A percentile compares a stretch with the other conserved stretches of the same genome.
Conservation (phyloP, 352 stramenopile species). For the Globisporangium abappressorium region DNA sequence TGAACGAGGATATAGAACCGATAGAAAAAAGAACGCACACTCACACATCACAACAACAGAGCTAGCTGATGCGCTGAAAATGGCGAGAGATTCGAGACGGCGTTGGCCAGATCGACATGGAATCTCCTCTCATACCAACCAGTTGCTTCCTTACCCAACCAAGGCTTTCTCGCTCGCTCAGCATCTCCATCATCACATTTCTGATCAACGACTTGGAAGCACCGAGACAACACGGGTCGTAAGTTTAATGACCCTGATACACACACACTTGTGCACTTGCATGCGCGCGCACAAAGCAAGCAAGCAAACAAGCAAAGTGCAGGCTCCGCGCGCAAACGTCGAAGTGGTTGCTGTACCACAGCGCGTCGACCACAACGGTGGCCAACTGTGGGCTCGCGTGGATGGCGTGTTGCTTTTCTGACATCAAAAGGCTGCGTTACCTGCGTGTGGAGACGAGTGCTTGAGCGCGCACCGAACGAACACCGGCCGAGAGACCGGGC, state of each 20-base stretch:
- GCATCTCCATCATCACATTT: background rate
- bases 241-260: background rate
- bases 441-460: background rate
- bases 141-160: background rate
- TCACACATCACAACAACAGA: background rate
- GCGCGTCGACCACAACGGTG: constrained; percentile 4
- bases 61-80: background rate
- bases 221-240: background rate
- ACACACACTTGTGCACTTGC: background rate
- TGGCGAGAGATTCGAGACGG: background rate
- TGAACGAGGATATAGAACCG: background rate
- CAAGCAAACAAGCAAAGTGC: background rate
- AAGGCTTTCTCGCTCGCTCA: background rate
- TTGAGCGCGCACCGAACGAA: background rate
- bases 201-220: background rate
- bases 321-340: background rate
- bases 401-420: constrained; percentile 1
- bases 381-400: background rate
- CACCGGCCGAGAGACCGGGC: background rate
- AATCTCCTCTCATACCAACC: background rate
- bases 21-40: background rate
- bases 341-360: background rate
- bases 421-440: constrained; percentile 3
- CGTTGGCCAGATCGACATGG: too few relatives aligned
- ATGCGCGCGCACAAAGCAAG: background rate